phyloP scores from a whole-genome alignment of 371 early-diverging fungal genomes.

The Mortierella sp. region DNA sequence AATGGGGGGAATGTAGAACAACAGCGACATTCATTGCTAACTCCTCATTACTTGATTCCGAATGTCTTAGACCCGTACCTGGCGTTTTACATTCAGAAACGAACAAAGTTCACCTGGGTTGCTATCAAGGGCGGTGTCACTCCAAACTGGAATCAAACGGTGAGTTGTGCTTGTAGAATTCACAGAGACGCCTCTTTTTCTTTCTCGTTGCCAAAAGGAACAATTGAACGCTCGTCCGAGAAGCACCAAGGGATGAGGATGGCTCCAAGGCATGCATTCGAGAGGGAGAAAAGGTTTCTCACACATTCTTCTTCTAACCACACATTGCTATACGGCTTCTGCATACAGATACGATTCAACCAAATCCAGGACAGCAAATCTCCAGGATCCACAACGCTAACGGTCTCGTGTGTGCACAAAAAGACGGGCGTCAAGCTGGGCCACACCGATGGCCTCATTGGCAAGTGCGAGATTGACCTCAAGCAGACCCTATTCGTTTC shows the following conservation, averaged over 20 bases:
- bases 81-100: conserved; percentile 40
- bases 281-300: not conserved
- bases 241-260: no score
- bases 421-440: conserved; percentile 46
- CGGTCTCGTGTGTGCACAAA: conserved; percentile 38
- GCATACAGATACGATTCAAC: conserved; percentile 37
- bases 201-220: no score
- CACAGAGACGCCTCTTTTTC: not conserved
- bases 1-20: not conserved
- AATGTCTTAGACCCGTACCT: conserved; percentile 40
- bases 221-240: no score
- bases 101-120: conserved; percentile 47
- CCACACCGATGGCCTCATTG: conserved; percentile 44
- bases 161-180: not conserved
- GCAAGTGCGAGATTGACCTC: conserved; percentile 46
- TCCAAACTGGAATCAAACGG: conserved; percentile 52
- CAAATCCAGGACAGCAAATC: conserved; percentile 22
- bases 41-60: not conserved
- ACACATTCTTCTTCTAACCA: not conserved
- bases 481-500: conserved; percentile 27
- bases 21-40: not conserved
- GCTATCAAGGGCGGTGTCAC: conserved; percentile 51
- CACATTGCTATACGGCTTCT: not conserved
- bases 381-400: conserved; percentile 30
- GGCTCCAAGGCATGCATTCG: not conserved